phyloP scores from a whole-genome alignment of 768 basidiomycete species.

The Tricholoma bakamatsutake region DNA sequence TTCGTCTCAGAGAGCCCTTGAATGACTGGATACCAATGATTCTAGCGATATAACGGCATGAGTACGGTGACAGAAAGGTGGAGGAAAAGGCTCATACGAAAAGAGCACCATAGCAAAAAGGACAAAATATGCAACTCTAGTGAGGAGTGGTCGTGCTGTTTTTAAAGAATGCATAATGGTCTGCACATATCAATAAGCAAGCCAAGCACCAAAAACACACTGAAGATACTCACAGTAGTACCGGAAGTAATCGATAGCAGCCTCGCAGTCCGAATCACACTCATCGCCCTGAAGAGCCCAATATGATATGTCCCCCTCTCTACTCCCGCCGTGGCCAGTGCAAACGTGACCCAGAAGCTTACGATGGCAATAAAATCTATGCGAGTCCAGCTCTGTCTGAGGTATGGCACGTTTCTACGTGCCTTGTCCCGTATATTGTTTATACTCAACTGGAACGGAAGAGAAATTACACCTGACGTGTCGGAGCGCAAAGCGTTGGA shows the following conservation, averaged over 20 bases:
- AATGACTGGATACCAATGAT: constrained; percentile 96
- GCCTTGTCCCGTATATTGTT: constrained; percentile 48
- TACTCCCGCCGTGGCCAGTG: constrained; percentile 56
- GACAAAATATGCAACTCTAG: constrained; percentile 88
- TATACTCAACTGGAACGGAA: constrained; percentile 63
- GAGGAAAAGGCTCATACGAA: constrained; percentile 46
- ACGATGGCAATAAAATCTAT: constrained; percentile 85
- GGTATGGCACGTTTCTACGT: constrained; percentile 73
- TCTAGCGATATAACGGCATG: constrained; percentile 27
- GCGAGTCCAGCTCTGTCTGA: constrained; percentile 89
- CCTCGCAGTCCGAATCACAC: constrained; percentile 77
- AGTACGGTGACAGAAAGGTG: background rate
- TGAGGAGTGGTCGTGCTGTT: constrained; percentile 81
- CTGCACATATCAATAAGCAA: constrained; percentile 20
- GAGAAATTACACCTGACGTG: constrained; percentile 39
- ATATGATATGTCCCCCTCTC: constrained; percentile 71
- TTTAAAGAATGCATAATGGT: constrained; percentile 92
- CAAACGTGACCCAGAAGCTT: constrained; percentile 83
- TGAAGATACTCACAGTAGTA: constrained; percentile 62
- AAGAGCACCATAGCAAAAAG: constrained; percentile 86
- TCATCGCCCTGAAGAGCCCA: constrained; percentile 84
- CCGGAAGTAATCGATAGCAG: constrained; percentile 85
- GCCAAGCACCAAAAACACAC: background rate
- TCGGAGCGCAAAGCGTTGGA: constrained; percentile 43
- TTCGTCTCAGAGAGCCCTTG: constrained; percentile 72